Evolutionary conservation across 2,329 filamentous ascomycete genomes (phyloP).

Genomic region (Aspergillus uvarum): DNA sequence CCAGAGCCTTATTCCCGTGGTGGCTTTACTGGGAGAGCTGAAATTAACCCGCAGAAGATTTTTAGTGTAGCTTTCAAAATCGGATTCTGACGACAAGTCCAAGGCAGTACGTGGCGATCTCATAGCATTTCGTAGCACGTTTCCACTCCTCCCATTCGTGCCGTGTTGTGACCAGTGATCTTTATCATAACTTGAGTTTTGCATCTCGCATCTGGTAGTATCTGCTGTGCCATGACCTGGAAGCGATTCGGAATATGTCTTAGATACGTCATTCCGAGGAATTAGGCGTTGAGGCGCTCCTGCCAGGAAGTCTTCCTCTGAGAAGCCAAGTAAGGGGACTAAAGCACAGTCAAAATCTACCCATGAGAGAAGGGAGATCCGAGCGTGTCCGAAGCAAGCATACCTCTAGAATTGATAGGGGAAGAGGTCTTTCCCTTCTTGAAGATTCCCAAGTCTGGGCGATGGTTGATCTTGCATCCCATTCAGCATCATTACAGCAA

Average conservation of each 20-base stretch:
- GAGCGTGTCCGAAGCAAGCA: no score
- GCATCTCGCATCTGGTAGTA: background rate
- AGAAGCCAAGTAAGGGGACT: background rate
- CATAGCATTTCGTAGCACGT: background rate
- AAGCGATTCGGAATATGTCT: background rate
- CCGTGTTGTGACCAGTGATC: background rate
- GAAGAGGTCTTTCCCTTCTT: slow-evolving; percentile 37
- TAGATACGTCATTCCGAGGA: background rate
- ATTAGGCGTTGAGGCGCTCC: background rate
- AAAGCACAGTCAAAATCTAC: background rate
- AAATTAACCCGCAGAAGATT: slow-evolving; percentile 12
- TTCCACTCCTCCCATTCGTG: background rate
- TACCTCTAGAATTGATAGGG: slow-evolving; percentile 22
- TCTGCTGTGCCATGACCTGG: background rate
- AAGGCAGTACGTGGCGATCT: background rate
- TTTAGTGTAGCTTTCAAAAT: background rate
- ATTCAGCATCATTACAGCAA: slow-evolving; percentile 2
- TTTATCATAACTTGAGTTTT: background rate
- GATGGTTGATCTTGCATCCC: slow-evolving; percentile 24
- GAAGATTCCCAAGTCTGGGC: slow-evolving; percentile 34
- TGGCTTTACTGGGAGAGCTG: background rate
- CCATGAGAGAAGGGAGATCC: no score
- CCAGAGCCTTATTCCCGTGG: slow-evolving; percentile 17
- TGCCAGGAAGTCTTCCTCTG: background rate
- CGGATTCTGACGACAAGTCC: background rate